Conservation (phyloP, 2,329 filamentous ascomycete species). For the Madurella fahalii region DNA sequence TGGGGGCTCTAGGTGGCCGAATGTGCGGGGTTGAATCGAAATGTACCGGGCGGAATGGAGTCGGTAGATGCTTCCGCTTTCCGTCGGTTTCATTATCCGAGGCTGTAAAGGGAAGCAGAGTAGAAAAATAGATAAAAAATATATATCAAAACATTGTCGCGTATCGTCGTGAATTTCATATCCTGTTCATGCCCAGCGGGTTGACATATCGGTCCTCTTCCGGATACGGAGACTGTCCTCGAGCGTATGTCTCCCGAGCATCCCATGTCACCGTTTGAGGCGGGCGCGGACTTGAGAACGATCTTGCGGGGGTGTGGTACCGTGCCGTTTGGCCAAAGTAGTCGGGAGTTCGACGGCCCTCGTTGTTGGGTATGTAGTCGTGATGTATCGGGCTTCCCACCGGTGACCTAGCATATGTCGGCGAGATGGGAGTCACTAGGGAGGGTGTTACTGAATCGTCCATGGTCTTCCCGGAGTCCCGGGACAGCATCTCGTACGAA, state of each 20-base stretch:
- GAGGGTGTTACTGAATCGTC: slow-evolving; percentile 49
- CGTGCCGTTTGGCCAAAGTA: slow-evolving; percentile 53
- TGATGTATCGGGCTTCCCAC: slow-evolving; percentile 22
- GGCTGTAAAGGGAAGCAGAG: neutral
- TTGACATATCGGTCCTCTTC: slow-evolving; percentile 40
- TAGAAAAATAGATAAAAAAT: neutral
- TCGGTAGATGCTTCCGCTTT: neutral
- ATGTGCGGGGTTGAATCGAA: neutral
- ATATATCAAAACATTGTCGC: neutral
- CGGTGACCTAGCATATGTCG: slow-evolving; percentile 24
- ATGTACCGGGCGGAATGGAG: neutral
- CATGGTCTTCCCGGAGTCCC: slow-evolving; percentile 46
- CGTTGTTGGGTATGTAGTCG: slow-evolving; percentile 21
- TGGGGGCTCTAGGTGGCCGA: neutral
- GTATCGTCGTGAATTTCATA: slow-evolving; percentile 34
- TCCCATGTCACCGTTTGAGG: slow-evolving; percentile 44
- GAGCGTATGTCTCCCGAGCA: slow-evolving; percentile 38
- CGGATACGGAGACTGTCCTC: slow-evolving; percentile 35
- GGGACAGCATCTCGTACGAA: slow-evolving; percentile 77
- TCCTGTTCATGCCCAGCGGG: slow-evolving; percentile 54
- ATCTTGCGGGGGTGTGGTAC: slow-evolving; percentile 52
- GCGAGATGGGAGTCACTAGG: slow-evolving; percentile 31
- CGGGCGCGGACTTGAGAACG: slow-evolving; percentile 53
- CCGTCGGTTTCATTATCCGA: neutral
- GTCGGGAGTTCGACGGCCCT: slow-evolving; percentile 48